phyloP scores from a whole-genome alignment of 768 basidiomycete genomes.

The Russula sp. region DNA sequence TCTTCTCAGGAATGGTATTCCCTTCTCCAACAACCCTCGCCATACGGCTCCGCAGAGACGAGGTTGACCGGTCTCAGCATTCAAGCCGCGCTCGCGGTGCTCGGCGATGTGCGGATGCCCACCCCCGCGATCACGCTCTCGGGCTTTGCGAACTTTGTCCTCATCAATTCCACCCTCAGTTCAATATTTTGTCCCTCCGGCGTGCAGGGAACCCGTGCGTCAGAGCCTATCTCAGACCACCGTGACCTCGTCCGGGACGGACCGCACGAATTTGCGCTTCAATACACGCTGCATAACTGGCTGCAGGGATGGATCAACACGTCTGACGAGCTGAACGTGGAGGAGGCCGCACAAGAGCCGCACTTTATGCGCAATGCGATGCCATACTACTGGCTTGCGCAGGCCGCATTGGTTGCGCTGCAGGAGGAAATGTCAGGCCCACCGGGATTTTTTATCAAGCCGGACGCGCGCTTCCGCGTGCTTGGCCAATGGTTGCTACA shows the following conservation, averaged over 20 bases:
- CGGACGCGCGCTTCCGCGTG: slow-evolving; percentile 22
- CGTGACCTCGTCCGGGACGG: not conserved
- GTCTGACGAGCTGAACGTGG: slow-evolving; percentile 11
- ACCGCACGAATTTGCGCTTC: slow-evolving; percentile 31
- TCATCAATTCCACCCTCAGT: slow-evolving; percentile 26
- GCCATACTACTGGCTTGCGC: slow-evolving; percentile 52
- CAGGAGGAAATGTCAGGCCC: slow-evolving; percentile 38
- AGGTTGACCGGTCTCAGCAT: slow-evolving; percentile 20
- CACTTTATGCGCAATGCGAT: slow-evolving; percentile 30
- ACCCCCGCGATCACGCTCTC: slow-evolving; percentile 8
- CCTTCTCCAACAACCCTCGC: slow-evolving; percentile 35
- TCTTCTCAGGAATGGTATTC: slow-evolving; percentile 44
- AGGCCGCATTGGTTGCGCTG: slow-evolving; percentile 40
- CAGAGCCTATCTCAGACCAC: not conserved
- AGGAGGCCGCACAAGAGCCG: slow-evolving; percentile 14
- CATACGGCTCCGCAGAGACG: slow-evolving; percentile 12
- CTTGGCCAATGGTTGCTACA: slow-evolving; percentile 22
- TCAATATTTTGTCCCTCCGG: slow-evolving; percentile 13
- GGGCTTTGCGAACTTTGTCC: slow-evolving; percentile 26
- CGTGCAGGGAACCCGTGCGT: not conserved
- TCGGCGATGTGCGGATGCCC: slow-evolving; percentile 19
- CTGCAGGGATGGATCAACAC: slow-evolving; percentile 40
- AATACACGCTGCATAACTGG: slow-evolving; percentile 49
- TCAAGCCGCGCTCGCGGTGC: slow-evolving; percentile 16
- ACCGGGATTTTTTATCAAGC: slow-evolving; percentile 21